These are phyloP conservation scores for Calonectria montana DNA, from an alignment of 2,329 filamentous ascomycete genomes.

Conservation along the genomic window DNA sequence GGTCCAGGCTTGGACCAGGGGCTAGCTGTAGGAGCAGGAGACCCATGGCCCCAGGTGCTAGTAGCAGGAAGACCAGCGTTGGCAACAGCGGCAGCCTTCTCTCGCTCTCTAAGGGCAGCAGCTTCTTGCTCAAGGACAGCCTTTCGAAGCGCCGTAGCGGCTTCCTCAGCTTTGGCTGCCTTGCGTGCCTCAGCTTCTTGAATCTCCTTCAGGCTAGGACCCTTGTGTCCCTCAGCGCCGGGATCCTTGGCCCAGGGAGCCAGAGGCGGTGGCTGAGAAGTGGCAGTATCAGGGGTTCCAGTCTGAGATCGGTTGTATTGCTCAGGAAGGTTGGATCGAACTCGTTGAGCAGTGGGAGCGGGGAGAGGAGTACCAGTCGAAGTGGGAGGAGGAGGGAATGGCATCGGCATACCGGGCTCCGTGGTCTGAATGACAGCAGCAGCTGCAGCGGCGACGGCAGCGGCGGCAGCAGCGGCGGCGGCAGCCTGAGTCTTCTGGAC, in stretches of 20 bases:
- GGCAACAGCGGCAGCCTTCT: constrained; percentile 63
- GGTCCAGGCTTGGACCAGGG: constrained; percentile 76
- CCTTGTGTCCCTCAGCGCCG: constrained; percentile 76
- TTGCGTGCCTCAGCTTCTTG: constrained; percentile 95
- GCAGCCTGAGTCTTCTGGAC: constrained; percentile 79
- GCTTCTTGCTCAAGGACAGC: constrained; percentile 84
- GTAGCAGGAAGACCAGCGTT: constrained; percentile 79
- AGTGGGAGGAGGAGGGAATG: constrained; percentile 71
- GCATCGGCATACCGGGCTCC: constrained; percentile 76
- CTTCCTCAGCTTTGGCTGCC: constrained; percentile 88
- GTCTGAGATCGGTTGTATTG: constrained; percentile 77
- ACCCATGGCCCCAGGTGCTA: constrained; percentile 88
- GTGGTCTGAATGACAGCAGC: constrained; percentile 57
- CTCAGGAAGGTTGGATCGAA: constrained; percentile 85
- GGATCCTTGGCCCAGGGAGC: constrained; percentile 96
- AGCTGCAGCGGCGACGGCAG: constrained; percentile 53
- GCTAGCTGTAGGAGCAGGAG: constrained; percentile 73
- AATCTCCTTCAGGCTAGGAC: constrained; percentile 94
- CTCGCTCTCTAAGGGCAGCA: constrained; percentile 68
- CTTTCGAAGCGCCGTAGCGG: constrained; percentile 81
- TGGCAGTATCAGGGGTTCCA: constrained; percentile 74
- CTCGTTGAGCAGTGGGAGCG: constrained; percentile 88
- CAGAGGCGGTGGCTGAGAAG: constrained; percentile 73
- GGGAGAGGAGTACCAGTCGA: constrained; percentile 85
- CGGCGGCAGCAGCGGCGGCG: constrained; percentile 46